Evolutionary conservation across 192 early-diverging fungal species (phyloP).

Genomic region (Phycomyces nitens): DNA sequence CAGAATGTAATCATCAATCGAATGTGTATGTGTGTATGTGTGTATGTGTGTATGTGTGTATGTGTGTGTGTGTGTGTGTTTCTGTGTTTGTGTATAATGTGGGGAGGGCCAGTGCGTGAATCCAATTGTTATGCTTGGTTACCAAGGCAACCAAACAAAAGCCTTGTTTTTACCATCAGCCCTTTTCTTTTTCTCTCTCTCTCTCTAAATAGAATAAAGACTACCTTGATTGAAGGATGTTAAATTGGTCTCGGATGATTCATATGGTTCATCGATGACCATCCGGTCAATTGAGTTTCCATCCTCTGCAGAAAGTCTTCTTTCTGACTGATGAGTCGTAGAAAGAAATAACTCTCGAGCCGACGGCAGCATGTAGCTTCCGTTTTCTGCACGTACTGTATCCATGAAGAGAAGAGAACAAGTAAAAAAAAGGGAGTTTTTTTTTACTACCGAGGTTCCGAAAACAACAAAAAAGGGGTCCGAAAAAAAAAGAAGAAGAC

Average conservation of each 20-base stretch:
- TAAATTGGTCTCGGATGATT: slow-evolving; percentile 1
- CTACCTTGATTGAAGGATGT: slow-evolving; percentile 2
- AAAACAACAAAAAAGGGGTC: not conserved
- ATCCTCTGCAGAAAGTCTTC: slow-evolving; percentile 3
- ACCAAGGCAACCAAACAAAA: no score
- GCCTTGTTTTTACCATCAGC: no score
- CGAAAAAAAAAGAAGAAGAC: slow-evolving; percentile 11
- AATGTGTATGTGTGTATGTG: no score
- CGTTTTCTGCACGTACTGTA: slow-evolving; percentile 6
- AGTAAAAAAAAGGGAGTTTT: not conserved
- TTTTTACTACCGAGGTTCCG: not conserved
- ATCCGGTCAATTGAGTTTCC: slow-evolving; percentile 3
- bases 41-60: no score
- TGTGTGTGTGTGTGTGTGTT: no score
- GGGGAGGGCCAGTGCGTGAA: no score
- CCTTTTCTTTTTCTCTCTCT: no score
- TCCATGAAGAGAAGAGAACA: slow-evolving; percentile 4
- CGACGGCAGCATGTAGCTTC: slow-evolving; percentile 8
- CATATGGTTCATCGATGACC: slow-evolving; percentile 15
- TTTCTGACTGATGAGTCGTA: not conserved
- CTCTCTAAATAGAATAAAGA: not conserved
- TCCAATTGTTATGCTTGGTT: no score
- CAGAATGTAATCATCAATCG: no score
- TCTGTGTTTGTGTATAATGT: no score
- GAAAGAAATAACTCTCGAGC: slow-evolving; percentile 11